Evolutionary conservation across 2,329 filamentous ascomycete genomes (phyloP), one percentile per base, ranked within the genome.

Genomic region (Orbilia ellipsospora): DNA sequence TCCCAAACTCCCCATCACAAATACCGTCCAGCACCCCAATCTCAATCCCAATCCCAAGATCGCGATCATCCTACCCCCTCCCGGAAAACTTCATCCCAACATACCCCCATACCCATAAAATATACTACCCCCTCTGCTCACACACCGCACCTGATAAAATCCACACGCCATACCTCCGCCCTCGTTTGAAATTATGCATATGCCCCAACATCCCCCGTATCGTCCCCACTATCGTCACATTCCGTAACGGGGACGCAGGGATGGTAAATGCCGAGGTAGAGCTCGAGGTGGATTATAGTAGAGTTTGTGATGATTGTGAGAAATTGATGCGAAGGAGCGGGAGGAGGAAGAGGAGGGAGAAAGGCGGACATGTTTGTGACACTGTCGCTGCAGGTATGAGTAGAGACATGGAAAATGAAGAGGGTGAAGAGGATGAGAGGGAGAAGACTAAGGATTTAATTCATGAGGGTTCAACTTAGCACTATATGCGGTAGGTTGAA

Each of bases 261-360:
- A 57, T 66, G 1, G n/a, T 51, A 16, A 51, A 52, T 13, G 63
- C 26, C 28, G 18, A 50, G 44, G 23, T 18, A 59, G 15, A 31
- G 26, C 20, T 44, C 16, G 44, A 77, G 44, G 50, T 60, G 42
- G 51, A 40, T 67, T 48, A 45, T 40, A 70, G n/a, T 16, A 67
- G 36, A 45, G 68, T 52, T 88, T 1, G 89, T 88, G 76, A 86
- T 87, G 3, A 83, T 93, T 73, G 88, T 88, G 75, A 84, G 93
- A 91, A 94, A 81, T 91, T 92, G 1, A 91, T 91, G 15, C 63
- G 51, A 50, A 69, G 77, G 26, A 40, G 28, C 23, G 23, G 23
- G 4, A 23, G 23, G 23, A 23, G 23, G 23, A 23, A 23, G 23
- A 23, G 23, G 23, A 23, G 23, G 23, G 23, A 23, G 23, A 23